phyloP scores from a whole-genome alignment of 2,329 filamentous ascomycete species.

The Aspergillus sp. region DNA sequence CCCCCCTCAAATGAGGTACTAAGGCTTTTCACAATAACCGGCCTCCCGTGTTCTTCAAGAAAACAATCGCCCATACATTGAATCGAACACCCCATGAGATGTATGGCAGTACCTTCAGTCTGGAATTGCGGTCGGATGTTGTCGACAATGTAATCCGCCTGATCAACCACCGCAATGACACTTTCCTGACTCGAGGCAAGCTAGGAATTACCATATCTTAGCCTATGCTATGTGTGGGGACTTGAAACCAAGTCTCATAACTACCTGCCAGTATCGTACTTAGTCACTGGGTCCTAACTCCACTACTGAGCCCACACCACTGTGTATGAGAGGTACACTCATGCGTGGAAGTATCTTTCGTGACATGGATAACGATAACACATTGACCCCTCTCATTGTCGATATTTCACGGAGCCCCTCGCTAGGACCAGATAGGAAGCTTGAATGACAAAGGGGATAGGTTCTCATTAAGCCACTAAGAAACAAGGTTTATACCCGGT shows the following conservation, averaged over 20 bases:
- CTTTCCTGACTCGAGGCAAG: conserved; percentile 9
- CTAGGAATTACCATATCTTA: not conserved
- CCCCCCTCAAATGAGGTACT: not conserved
- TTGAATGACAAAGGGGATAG: conserved; percentile 2
- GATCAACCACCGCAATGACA: conserved; percentile 14
- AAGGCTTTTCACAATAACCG: not conserved
- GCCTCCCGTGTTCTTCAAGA: not conserved
- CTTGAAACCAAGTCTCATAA: not conserved
- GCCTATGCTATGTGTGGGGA: not conserved
- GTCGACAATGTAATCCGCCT: not conserved
- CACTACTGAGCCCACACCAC: not conserved
- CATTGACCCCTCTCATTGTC: not conserved
- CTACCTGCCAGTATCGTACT: not conserved
- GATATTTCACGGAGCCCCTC: not conserved
- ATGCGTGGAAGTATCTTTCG: not conserved
- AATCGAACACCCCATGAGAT: not conserved
- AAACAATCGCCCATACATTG: not conserved
- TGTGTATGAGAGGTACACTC: not conserved
- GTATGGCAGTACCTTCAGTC: not conserved
- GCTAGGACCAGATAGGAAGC: not conserved
- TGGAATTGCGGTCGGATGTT: not conserved
- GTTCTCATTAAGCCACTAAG: not conserved
- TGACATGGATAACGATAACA: not conserved
- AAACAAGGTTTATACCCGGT: conserved; percentile 4
- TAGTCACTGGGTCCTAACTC: not conserved